A percentile compares a stretch with the other conserved stretches of the same genome.
Evolutionary conservation across 192 early-diverging fungal genomes (phyloP).

Genomic region (Entomortierella parvispora): DNA sequence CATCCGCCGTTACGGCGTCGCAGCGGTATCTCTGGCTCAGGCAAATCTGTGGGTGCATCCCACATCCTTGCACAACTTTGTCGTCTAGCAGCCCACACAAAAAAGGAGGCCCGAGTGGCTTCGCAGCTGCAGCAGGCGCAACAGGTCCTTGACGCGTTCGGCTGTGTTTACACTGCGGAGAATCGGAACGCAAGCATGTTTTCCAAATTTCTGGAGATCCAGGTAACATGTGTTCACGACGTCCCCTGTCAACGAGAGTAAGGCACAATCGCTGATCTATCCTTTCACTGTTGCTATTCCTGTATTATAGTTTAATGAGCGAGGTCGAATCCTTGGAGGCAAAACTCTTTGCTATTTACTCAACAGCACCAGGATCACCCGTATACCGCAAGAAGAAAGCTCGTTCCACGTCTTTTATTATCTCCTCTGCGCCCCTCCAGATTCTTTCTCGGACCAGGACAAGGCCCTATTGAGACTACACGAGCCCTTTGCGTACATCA

Average conservation of each 20-base stretch:
- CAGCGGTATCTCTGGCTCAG: constrained; percentile 88
- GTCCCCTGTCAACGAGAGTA: not conserved
- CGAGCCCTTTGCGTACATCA: constrained; percentile 65
- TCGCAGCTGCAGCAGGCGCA: constrained; percentile 75
- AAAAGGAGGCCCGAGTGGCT: constrained; percentile 79
- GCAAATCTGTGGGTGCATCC: constrained; percentile 81
- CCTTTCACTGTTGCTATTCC: not conserved
- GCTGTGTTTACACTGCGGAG: constrained; percentile 68
- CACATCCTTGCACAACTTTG: constrained; percentile 80
- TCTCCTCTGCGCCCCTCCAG: constrained; percentile 73
- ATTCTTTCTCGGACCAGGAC: constrained; percentile 64
- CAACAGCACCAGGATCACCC: constrained; percentile 69
- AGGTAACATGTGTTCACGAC: constrained; percentile 56
- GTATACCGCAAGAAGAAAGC: constrained; percentile 65
- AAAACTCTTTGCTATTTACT: constrained; percentile 80
- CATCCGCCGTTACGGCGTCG: too few species aligned
- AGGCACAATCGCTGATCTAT: not conserved
- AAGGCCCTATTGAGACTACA: constrained; percentile 69
- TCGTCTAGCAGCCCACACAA: constrained; percentile 76
- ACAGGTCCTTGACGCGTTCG: constrained; percentile 84
- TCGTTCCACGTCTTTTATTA: constrained; percentile 87
- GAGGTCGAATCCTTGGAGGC: constrained; percentile 83
- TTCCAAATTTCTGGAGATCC: constrained; percentile 87
- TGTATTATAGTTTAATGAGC: constrained; percentile 70
- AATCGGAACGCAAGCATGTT: constrained; percentile 78